Conservation (phyloP, 2,329 filamentous ascomycete genomes). For the Aspergillus neoniger region DNA sequence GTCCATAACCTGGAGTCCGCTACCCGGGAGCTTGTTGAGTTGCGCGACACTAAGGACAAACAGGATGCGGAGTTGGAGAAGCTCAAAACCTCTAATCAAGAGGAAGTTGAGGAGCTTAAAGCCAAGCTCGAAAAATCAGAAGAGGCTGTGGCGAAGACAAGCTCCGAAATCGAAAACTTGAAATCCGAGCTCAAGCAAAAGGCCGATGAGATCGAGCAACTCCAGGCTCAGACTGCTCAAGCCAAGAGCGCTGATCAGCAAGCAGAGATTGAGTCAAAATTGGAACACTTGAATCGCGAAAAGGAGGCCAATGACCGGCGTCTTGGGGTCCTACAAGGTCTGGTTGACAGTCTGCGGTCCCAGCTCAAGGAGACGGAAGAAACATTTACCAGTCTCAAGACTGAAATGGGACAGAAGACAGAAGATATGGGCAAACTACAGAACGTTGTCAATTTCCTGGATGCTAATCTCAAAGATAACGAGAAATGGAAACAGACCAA, state of each 20-base stretch:
- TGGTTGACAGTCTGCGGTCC: constrained; percentile 56
- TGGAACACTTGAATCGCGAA: constrained; percentile 39
- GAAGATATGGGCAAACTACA: constrained; percentile 36
- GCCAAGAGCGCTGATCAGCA: constrained; percentile 24
- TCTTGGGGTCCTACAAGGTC: constrained; percentile 55
- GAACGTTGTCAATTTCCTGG: constrained; percentile 43
- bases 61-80: constrained; percentile 51
- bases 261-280: constrained; percentile 30
- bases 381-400: constrained; percentile 49
- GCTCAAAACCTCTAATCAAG: constrained; percentile 44
- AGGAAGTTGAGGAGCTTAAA: constrained; percentile 47
- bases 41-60: constrained; percentile 56
- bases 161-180: constrained; percentile 35
- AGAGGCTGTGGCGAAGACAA: constrained; percentile 32
- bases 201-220: constrained; percentile 40
- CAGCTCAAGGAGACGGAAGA: constrained; percentile 58
- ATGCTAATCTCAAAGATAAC: constrained; percentile 41
- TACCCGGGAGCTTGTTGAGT: constrained; percentile 62
- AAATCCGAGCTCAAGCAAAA: constrained; percentile 45
- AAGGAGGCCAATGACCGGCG: constrained; percentile 53
- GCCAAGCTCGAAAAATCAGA: constrained; percentile 37
- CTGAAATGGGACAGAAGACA: constrained; percentile 44
- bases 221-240: constrained; percentile 33
- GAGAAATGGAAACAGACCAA: constrained; percentile 38
- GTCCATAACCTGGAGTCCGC: constrained; percentile 67